A percentile compares a stretch with the other conserved stretches of the same genome.
phyloP scores from a whole-genome alignment of 2,329 filamentous ascomycete genomes.

The Allantophomopsis lycopodina region DNA sequence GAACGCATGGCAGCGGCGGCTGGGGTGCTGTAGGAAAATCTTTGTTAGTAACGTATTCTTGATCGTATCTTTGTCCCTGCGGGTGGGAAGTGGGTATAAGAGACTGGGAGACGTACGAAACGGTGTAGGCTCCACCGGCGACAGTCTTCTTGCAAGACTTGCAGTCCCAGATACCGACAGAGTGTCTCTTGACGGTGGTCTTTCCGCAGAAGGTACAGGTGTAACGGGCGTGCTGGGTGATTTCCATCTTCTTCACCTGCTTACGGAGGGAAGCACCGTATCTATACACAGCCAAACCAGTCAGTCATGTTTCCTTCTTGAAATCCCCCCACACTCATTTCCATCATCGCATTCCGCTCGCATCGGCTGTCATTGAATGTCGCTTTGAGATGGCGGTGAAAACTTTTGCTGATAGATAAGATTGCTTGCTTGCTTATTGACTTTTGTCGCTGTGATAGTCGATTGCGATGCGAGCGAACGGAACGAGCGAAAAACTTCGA shows the following conservation, averaged over 20 bases:
- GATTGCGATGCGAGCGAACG: slow-evolving; percentile 1
- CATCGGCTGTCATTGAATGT: slow-evolving; percentile 3
- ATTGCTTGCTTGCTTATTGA: no score
- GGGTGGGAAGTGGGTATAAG: no score
- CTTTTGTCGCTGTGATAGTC: no score
- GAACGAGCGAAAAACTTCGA: slow-evolving; percentile 2
- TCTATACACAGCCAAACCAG: slow-evolving; percentile 29
- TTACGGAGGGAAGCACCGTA: slow-evolving; percentile 99
- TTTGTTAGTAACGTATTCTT: slow-evolving; percentile 1
- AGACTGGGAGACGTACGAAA: slow-evolving; percentile 62
- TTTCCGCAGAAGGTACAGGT: slow-evolving; percentile 99
- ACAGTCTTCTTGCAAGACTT: slow-evolving; percentile 87
- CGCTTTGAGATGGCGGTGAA: slow-evolving; percentile 5
- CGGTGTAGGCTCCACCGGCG: slow-evolving; percentile 85
- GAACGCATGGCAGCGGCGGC: slow-evolving; percentile 90
- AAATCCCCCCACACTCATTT: no score
- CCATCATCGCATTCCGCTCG: no score
- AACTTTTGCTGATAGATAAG: no score
- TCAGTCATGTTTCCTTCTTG: no score
- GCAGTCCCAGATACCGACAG: slow-evolving; percentile 96
- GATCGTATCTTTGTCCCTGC: no score
- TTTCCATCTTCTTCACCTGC: slow-evolving; percentile 99
- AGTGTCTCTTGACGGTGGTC: slow-evolving; percentile 79
- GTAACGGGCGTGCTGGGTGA: slow-evolving; percentile 95
- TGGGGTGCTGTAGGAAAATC: slow-evolving; percentile 51